A percentile compares a stretch with the other conserved stretches of the same genome.
Conservation (phyloP, 305 asterid species). For the Solanum hybrid region DNA sequence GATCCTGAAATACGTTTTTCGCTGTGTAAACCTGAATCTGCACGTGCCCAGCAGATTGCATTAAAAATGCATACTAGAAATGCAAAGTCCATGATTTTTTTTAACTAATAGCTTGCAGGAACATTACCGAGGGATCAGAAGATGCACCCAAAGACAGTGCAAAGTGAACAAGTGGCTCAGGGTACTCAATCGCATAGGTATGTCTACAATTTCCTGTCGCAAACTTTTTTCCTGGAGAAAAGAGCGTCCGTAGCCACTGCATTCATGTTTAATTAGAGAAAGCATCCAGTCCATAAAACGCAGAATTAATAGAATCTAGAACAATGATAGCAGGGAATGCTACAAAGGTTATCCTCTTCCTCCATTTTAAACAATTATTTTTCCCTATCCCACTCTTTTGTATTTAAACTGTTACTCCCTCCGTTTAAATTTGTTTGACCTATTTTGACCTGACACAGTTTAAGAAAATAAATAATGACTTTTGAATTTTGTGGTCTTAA, state of each 20-base stretch:
- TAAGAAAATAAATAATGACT: neutral
- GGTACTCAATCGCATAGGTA: conserved; percentile 58
- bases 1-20: conserved; percentile 45
- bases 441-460: neutral
- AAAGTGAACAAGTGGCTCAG: conserved; percentile 81
- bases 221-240: conserved; percentile 68
- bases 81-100: neutral
- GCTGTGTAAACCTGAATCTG: conserved; percentile 63
- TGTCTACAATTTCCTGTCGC: conserved; percentile 40
- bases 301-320: neutral
- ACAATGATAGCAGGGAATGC: neutral
- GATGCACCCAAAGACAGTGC: conserved; percentile 76
- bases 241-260: conserved; percentile 77
- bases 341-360: neutral
- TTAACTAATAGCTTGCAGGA: neutral
- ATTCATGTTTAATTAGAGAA: conserved; percentile 13
- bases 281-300: neutral
- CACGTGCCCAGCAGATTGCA: conserved; percentile 7
- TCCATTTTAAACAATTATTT: neutral
- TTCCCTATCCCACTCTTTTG: neutral
- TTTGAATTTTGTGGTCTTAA: neutral
- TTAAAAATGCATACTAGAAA: neutral
- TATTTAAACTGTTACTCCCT: neutral
- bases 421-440: neutral
- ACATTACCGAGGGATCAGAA: conserved; percentile 68